Conservation (phyloP, 306 rosid genomes). For the Trifolium subterraneum region DNA sequence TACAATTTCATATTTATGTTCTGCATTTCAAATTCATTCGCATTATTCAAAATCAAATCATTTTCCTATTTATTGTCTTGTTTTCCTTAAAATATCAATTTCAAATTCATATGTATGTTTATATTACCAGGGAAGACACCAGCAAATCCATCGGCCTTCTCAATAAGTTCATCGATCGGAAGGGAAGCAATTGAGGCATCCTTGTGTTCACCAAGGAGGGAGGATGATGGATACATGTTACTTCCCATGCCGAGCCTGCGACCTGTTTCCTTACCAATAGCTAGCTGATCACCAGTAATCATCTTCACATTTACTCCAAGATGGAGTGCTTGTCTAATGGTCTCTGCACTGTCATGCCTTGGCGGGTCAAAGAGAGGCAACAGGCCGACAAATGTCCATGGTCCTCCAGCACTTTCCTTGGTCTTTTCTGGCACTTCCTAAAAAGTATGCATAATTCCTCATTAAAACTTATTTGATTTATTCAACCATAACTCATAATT, state of each 20-base stretch:
- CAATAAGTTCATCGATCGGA: conserved; percentile 87
- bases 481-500: not conserved
- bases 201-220: conserved; percentile 83
- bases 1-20: conserved; percentile 91
- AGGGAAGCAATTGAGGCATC: conserved; percentile 60
- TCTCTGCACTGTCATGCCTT: conserved; percentile 95
- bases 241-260: conserved; percentile 99
- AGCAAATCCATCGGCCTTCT: conserved; percentile 95
- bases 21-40: conserved; percentile 47
- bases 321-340: conserved; percentile 76
- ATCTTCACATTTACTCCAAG: conserved; percentile 94
- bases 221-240: conserved; percentile 96
- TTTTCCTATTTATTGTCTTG: not conserved
- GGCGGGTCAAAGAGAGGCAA: conserved; percentile 97
- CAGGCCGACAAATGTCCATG: conserved; percentile 85
- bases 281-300: conserved; percentile 94
- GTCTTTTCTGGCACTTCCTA: conserved; percentile 70
- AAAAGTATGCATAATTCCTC: not conserved
- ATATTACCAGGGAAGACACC: conserved; percentile 87
- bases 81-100: not conserved
- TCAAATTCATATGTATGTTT: too few relatives aligned
- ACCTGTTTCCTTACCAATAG: conserved; percentile 91
- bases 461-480: not conserved
- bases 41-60: conserved; percentile 10
- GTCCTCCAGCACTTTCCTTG: conserved; percentile 78